Conservation (phyloP, 345 rosid genomes). For the Pugionium cornutum region DNA sequence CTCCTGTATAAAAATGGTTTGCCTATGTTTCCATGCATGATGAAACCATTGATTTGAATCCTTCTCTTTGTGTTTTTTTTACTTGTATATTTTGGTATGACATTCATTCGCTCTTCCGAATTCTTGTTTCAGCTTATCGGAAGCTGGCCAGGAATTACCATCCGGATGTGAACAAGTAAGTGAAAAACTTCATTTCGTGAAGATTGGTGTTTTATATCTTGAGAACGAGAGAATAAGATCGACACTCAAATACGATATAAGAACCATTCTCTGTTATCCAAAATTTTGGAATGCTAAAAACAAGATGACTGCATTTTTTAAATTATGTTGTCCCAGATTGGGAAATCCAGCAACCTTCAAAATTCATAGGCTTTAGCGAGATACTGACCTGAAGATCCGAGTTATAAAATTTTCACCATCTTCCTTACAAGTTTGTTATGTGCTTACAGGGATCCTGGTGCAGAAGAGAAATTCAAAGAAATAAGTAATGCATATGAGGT, state of each 20-base stretch:
- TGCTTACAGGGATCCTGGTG: conserved; percentile 74
- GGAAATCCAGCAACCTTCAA: conserved; percentile 1
- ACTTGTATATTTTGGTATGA: conserved; percentile 2
- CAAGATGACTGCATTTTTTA: not conserved
- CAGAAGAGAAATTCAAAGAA: conserved; percentile 93
- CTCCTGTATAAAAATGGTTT: not conserved
- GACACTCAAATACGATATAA: not conserved
- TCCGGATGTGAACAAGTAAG: conserved; percentile 98
- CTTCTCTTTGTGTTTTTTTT: conserved; percentile 6
- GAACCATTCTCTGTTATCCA: not conserved
- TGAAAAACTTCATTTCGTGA: conserved; percentile 10
- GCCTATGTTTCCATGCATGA: conserved; percentile 3
- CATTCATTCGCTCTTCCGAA: not conserved
- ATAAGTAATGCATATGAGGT: conserved; percentile 99
- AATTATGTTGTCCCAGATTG: not conserved
- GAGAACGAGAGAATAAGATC: not conserved
- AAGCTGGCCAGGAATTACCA: conserved; percentile 96
- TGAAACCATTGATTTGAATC: not conserved
- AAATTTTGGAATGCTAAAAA: conserved; percentile 1
- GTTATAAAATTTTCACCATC: not conserved
- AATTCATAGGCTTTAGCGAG: not conserved
- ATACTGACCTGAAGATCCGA: not conserved
- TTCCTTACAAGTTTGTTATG: not conserved
- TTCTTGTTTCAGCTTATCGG: conserved; percentile 71
- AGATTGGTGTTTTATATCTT: conserved; percentile 2